Evolutionary conservation across 83 land plant species (phyloP).

Genomic region (Isoetes engelmannii): DNA sequence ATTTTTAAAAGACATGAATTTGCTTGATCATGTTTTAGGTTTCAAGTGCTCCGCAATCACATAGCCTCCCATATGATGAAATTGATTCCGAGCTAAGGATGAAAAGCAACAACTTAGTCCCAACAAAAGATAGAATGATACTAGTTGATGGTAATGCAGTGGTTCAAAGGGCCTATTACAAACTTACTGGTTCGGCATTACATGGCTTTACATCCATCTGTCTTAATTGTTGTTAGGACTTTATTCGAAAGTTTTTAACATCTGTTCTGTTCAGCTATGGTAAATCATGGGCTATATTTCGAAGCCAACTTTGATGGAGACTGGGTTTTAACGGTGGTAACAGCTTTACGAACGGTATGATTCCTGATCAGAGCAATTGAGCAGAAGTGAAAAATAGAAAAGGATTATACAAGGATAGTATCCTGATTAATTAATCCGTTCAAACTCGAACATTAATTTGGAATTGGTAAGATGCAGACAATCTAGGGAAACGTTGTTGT

Average conservation of each 20-base stretch:
- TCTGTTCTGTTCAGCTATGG: slow-evolving; percentile 36
- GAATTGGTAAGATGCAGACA: too few relatives aligned
- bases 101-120: too few relatives aligned
- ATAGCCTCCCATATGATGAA: too few relatives aligned
- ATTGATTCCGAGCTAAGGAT: too few relatives aligned
- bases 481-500: too few relatives aligned
- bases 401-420: too few relatives aligned
- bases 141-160: slow-evolving; percentile 83
- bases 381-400: too few relatives aligned
- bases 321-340: slow-evolving; percentile 85
- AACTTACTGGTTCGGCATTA: slow-evolving; percentile 49
- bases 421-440: too few relatives aligned
- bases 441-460: too few relatives aligned
- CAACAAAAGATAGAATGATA: slow-evolving; percentile 28
- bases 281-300: slow-evolving; percentile 47
- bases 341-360: slow-evolving; percentile 56
- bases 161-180: slow-evolving; percentile 71
- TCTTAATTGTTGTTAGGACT: neutral
- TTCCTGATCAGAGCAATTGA: neutral
- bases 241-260: neutral
- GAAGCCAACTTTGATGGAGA: slow-evolving; percentile 82
- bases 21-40: too few relatives aligned
- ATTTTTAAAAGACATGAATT: too few relatives aligned
- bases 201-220: neutral
- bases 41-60: too few relatives aligned